Percentiles rank a stretch among this genome's conserved stretches.
Conservation (phyloP, 495 filamentous ascomycete genomes). For the Talaromyces proteolyticus region DNA sequence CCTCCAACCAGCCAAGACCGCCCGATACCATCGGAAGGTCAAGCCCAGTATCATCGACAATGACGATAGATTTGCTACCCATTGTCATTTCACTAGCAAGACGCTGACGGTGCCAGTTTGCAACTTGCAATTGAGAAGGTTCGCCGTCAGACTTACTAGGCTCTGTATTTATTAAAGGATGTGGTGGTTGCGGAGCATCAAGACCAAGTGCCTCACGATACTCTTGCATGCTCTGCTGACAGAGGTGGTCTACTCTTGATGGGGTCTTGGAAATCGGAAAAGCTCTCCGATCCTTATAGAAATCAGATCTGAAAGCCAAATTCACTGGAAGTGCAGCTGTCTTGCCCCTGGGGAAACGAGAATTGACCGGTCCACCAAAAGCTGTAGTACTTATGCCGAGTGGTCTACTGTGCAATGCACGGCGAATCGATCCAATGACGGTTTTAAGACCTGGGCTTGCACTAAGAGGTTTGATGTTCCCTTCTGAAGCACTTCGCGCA, state of each 20-base stretch:
- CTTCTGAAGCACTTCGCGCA: conserved; percentile 27
- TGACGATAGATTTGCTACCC: conserved; percentile 82
- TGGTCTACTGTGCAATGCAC: conserved; percentile 72
- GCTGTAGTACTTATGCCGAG: conserved; percentile 34
- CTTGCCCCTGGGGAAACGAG: conserved; percentile 24
- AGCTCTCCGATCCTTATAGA: conserved; percentile 37
- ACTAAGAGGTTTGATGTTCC: conserved; percentile 22
- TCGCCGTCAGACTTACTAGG: not conserved
- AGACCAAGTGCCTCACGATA: conserved; percentile 35
- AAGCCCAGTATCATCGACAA: conserved; percentile 59
- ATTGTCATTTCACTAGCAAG: conserved; percentile 58
- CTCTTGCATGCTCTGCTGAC: conserved; percentile 66
- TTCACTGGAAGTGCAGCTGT: conserved; percentile 41
- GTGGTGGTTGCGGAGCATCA: not conserved
- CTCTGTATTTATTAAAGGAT: not conserved
- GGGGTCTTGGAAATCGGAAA: conserved; percentile 28
- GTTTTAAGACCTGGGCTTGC: conserved; percentile 70
- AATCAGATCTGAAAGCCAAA: conserved; percentile 39
- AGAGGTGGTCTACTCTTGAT: conserved; percentile 66
- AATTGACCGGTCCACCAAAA: conserved; percentile 34
- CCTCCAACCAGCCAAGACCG: conserved; percentile 15
- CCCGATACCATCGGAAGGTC: conserved; percentile 32
- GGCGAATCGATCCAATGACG: conserved; percentile 79
- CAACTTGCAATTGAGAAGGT: not conserved
- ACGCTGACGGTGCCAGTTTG: conserved; percentile 14